Evolutionary conservation across 2,329 filamentous ascomycete genomes (phyloP).

Genomic region (Botryotinia convoluta): DNA sequence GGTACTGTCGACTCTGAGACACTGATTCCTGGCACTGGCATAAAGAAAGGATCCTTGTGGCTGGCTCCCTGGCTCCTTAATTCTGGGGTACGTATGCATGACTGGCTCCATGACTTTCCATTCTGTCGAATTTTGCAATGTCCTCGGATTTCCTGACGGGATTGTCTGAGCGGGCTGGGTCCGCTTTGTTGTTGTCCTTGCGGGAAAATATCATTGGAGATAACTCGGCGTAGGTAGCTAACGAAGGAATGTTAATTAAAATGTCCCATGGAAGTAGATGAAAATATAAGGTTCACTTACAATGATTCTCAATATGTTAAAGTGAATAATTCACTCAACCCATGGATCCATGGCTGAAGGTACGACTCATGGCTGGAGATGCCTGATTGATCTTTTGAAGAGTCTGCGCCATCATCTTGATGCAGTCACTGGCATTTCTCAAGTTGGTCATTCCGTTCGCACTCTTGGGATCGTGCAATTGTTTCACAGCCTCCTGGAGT

Average conservation of each 20-base stretch:
- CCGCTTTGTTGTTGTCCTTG: not conserved
- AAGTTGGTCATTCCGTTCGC: slow-evolving; percentile 31
- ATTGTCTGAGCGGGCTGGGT: slow-evolving; percentile 15
- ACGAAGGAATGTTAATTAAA: not conserved
- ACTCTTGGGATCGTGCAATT: slow-evolving; percentile 34
- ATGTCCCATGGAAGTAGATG: not conserved
- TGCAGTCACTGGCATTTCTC: slow-evolving; percentile 31
- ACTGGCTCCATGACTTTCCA: slow-evolving; percentile 20
- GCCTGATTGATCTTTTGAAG: slow-evolving; percentile 31
- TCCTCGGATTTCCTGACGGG: slow-evolving; percentile 4
- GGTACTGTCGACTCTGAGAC: not conserved
- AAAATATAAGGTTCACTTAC: slow-evolving; percentile 22
- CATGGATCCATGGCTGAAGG: slow-evolving; percentile 26
- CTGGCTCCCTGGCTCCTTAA: not conserved
- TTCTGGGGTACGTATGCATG: slow-evolving; percentile 14
- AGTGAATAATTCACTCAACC: slow-evolving; percentile 30
- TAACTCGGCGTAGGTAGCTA: slow-evolving; percentile 1
- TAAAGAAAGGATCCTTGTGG: not conserved
- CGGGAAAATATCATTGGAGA: not conserved
- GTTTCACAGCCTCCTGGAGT: slow-evolving; percentile 32
- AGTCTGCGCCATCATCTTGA: slow-evolving; percentile 36
- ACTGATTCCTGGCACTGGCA: not conserved
- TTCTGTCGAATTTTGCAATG: slow-evolving; percentile 11
- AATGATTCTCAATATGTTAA: slow-evolving; percentile 18
- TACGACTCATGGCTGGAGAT: slow-evolving; percentile 24